Base-by-base conservation (phyloP, 2,329 filamentous ascomycete genomes). In the Monosporascus ibericus region DNA sequence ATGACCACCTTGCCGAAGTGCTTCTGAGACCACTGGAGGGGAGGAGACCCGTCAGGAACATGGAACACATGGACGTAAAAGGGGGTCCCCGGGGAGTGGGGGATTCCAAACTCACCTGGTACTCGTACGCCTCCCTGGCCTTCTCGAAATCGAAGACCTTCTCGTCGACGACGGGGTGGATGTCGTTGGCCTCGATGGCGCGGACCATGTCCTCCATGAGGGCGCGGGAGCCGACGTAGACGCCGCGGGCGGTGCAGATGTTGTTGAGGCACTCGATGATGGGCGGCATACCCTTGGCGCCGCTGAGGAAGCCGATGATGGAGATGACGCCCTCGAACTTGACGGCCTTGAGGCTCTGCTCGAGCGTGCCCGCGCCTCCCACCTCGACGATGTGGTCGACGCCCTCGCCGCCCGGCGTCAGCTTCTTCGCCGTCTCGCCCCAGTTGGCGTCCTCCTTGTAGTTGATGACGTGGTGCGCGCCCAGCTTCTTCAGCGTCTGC, bases 1-100 rank as follows among this genome's bases (percentile, higher is more conserved):
- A 83, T 76, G 3, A 67, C 68, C 44, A 83, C 58, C 66, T 84
- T 83, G 48, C 80, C 79, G 51, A 82, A 73, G 60, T 84, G 79
- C 58, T 75, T 76, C 63, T 79, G 70, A 24, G 67, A 72, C 74
- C 73, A 72, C 70, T 72, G 34, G 47, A 47, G 27, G 27, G 6
- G 42, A 44, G 39, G 5, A 39, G 15, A 20, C 8, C 4, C 14
- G 47, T 58, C 20, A 56, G 46, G 34, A 48, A 36, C 8, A 27
- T 27, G 27, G 27, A 11, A 27, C 27, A 27, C n/a, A 44, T 9
- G 0, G 25, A 17, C 3, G 22, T 39, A 24, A 11, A 48, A n/a
- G n/a, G n/a, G n/a, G n/a, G n/a, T n/a, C n/a, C n/a, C n/a, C n/a
- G n/a, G 30, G 27, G 22, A 25, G n/a, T 9, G 5, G 24, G 15